Percentiles rank a stretch among this genome's conserved stretches.
Conservation (phyloP, 2,329 filamentous ascomycete species). For the Tolypocladium inflatum region DNA sequence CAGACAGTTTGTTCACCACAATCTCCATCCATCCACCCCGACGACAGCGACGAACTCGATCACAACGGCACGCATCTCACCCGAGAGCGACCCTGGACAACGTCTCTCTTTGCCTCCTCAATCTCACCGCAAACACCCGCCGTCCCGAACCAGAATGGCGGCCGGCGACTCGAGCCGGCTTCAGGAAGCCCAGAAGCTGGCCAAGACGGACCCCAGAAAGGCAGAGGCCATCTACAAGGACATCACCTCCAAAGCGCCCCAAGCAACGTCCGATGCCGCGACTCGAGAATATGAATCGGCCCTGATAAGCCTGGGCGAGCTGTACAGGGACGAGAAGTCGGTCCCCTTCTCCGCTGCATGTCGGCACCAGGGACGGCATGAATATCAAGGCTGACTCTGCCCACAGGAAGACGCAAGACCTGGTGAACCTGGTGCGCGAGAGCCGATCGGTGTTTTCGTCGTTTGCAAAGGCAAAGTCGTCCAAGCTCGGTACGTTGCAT, state of each 20-base stretch:
- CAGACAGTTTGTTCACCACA: background rate
- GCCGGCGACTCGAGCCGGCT: constrained; percentile 56
- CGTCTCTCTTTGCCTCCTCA: background rate
- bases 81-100: background rate
- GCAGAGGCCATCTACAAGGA: constrained; percentile 85
- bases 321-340: constrained; percentile 83
- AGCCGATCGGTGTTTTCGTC: constrained; percentile 87
- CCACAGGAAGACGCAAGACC: constrained; percentile 64
- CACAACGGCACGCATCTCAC: background rate
- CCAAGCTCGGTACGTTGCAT: constrained; percentile 72
- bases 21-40: background rate
- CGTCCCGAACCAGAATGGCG: constrained; percentile 33
- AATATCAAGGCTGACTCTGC: constrained; percentile 1
- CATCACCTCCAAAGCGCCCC: constrained; percentile 76
- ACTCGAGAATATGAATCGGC: constrained; percentile 88
- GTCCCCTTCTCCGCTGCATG: constrained; percentile 18
- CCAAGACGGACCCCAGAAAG: constrained; percentile 71
- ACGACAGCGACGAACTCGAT: background rate
- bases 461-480: constrained; percentile 97
- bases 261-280: constrained; percentile 72
- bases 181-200: constrained; percentile 79
- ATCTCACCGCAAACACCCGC: background rate
- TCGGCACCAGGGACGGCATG: constrained; percentile 2
- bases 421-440: constrained; percentile 82
- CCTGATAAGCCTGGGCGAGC: constrained; percentile 78